Evolutionary conservation across 306 rosid species (phyloP), one percentile per base, ranked within the genome.

Genomic region (Quercus variabilis): DNA sequence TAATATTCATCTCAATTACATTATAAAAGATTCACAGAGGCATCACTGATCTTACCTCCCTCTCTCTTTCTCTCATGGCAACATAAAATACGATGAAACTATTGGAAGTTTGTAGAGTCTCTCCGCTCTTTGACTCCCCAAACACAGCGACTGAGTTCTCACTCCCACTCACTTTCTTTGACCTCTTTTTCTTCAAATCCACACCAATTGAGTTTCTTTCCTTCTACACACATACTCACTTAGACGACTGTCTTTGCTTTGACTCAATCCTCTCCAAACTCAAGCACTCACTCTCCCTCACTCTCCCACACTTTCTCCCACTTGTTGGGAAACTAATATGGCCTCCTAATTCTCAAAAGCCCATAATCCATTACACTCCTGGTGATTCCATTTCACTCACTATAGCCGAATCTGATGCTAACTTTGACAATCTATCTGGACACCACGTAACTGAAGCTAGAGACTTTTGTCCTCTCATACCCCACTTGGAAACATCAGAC

Each of bases 161-260:
- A 0, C 81, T 85, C 41, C 78, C 88, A 8, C 78, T 87, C 0
- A 85, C 92, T 0, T 83, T 87, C 69, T 87, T 89, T 7, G 90
- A 89, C 79, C 5, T 81, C 5, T n/a, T 65, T 1, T 87, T 85
- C 86, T 59, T 89, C 75, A 77, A 87, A 5, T 25, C 79, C 3
- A 82, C 89, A 7, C 89, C 86, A 1, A 84, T 83, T 86, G 35
- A 86, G 63, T 74, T 73, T 11, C 21, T 79, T 65, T 80, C 76
- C 78, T 83, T 86, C 64, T 81, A 81, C 51, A 31, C 55, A 49
- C 18, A 41, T 35, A 33, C 81, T 2, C 55, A 69, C 59, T 26
- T 56, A 69, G 13, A 69, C 1, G 1, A 12, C 4, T 55, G 3
- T 49, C 54, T 57, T 2, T 85, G 71, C 76, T 75, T 78, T 2